Evolutionary conservation across 805 yeast genomes (phyloP).

Genomic region (Scheffersomyces amazonensis): DNA sequence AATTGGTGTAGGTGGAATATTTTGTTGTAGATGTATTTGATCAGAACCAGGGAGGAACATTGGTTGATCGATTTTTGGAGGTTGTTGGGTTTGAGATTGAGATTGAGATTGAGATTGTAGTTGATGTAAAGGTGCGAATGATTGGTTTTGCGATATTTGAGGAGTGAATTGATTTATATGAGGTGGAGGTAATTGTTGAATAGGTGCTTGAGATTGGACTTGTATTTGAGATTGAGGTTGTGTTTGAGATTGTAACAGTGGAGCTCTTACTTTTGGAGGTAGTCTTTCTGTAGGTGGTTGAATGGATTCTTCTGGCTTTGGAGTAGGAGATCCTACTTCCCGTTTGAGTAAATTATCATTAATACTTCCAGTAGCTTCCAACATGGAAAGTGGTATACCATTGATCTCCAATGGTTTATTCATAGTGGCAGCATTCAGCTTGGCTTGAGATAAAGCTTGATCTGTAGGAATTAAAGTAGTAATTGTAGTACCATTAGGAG

Average conservation of each 20-base stretch:
- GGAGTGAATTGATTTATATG: conserved; percentile 6
- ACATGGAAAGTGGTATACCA: conserved; percentile 68
- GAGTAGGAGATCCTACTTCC: not conserved
- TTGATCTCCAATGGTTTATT: conserved; percentile 57
- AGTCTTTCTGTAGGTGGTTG: not conserved
- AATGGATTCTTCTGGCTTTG: not conserved
- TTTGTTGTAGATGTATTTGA: conserved; percentile 5
- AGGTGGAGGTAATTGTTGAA: conserved; percentile 3
- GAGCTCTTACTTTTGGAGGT: not conserved
- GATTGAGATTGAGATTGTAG: not conserved
- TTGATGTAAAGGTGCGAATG: conserved; percentile 5
- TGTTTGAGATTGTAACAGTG: conserved; percentile 2
- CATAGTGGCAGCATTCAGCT: conserved; percentile 54
- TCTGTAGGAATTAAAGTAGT: conserved; percentile 88
- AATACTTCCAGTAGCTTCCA: conserved; percentile 77
- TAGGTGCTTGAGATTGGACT: not conserved
- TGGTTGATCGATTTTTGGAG: conserved; percentile 5
- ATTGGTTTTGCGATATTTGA: not conserved
- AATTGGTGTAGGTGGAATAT: not conserved
- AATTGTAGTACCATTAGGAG: conserved; percentile 89
- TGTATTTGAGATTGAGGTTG: conserved; percentile 2
- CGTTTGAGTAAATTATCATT: conserved; percentile 11
- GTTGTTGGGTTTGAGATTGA: not conserved
- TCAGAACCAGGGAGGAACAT: conserved; percentile 1
- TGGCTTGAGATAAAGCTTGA: conserved; percentile 64